Percentiles rank a stretch among this genome's conserved stretches.
These are phyloP conservation scores for Metarhizium album DNA, from an alignment of 2,329 filamentous ascomycete species.

Conservation along the genomic window DNA sequence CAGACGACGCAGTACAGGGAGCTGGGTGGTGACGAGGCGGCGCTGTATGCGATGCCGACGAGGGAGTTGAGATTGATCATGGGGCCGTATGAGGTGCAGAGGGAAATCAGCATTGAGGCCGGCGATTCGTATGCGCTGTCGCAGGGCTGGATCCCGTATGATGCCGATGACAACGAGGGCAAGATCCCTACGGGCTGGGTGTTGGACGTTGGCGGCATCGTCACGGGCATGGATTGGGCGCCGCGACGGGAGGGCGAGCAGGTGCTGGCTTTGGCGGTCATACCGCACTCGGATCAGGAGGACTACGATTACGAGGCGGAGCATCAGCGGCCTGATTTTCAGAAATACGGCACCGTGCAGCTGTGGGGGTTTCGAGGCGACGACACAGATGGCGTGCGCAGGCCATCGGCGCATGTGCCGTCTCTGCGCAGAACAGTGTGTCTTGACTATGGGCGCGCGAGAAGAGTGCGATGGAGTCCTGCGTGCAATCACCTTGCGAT, in stretches of 20 bases:
- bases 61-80: slow-evolving; percentile 23
- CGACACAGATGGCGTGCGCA: slow-evolving; percentile 18
- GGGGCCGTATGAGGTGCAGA: slow-evolving; percentile 20
- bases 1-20: slow-evolving; percentile 6
- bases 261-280: slow-evolving; percentile 39
- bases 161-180: slow-evolving; percentile 13
- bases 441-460: slow-evolving; percentile 39
- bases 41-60: slow-evolving; percentile 17
- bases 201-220: slow-evolving; percentile 42
- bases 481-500: slow-evolving; percentile 35
- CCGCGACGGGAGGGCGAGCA: slow-evolving; percentile 29
- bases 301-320: slow-evolving; percentile 28
- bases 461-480: slow-evolving; percentile 35
- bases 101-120: slow-evolving; percentile 19
- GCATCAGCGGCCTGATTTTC: slow-evolving; percentile 24
- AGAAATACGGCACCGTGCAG: slow-evolving; percentile 38
- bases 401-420: slow-evolving; percentile 25
- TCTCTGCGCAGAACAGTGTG: slow-evolving; percentile 33
- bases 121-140: slow-evolving; percentile 16
- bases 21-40: slow-evolving; percentile 15
- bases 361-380: slow-evolving; percentile 37
- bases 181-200: slow-evolving; percentile 36
- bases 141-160: slow-evolving; percentile 19
- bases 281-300: slow-evolving; percentile 40
- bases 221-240: slow-evolving; percentile 43